Conservation (phyloP, 2,329 filamentous ascomycete genomes). For the Paraphaeosphaeria minitans region DNA sequence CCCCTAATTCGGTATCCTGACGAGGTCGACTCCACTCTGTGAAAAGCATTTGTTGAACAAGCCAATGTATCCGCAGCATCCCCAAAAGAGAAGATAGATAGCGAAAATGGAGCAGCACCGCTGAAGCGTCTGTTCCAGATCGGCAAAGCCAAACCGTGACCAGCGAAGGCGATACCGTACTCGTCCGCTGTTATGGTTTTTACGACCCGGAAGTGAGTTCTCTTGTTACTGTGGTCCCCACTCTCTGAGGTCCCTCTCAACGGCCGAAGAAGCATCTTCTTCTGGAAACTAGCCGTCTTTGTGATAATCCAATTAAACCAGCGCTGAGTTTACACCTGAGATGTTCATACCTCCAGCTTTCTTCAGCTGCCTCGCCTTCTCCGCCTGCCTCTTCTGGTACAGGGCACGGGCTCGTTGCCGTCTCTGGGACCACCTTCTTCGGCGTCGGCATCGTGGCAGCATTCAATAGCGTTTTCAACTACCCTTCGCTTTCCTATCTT, state of each 20-base stretch:
- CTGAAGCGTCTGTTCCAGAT: neutral
- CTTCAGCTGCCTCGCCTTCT: constrained; percentile 38
- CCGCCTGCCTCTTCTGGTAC: constrained; percentile 47
- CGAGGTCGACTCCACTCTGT: constrained; percentile 13
- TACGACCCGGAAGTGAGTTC: constrained; percentile 22
- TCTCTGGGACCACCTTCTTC: constrained; percentile 43
- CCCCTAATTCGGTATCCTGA: constrained; percentile 14
- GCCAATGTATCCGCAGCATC: neutral
- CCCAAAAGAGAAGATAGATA: neutral
- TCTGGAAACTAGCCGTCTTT: constrained; percentile 66
- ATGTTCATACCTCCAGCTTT: constrained; percentile 39
- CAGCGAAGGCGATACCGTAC: constrained; percentile 14
- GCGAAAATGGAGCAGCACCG: neutral
- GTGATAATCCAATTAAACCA: constrained; percentile 63
- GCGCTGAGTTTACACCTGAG: constrained; percentile 40
- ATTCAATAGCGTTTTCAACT: constrained; percentile 53
- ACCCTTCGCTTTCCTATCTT: constrained; percentile 46
- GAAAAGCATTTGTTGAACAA: constrained; percentile 8
- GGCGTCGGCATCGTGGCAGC: constrained; percentile 40
- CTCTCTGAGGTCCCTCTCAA: constrained; percentile 61
- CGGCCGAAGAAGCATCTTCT: constrained; percentile 49
- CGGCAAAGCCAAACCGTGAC: neutral
- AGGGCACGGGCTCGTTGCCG: constrained; percentile 46
- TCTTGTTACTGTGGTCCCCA: constrained; percentile 54
- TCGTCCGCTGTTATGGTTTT: constrained; percentile 44